Percentiles rank a stretch among this genome's conserved stretches.
phyloP scores from a whole-genome alignment of 1,284 basidiomycete species.

The Puccinia novopanici region DNA sequence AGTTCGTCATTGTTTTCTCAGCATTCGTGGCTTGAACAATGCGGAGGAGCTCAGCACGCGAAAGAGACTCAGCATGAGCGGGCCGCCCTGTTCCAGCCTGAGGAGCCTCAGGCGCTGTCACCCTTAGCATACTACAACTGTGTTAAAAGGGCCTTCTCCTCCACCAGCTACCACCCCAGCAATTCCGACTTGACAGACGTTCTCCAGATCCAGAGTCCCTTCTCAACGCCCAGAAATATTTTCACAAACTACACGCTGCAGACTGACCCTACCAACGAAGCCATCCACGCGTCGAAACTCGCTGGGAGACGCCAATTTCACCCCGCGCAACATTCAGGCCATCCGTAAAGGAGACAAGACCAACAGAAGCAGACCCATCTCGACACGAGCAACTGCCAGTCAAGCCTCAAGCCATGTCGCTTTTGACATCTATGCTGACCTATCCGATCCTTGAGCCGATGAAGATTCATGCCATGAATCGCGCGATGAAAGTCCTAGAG shows the following conservation, averaged over 20 bases:
- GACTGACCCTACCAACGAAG: background rate
- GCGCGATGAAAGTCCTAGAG: background rate
- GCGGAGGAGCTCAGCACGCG: background rate
- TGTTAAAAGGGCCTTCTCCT: conserved; percentile 2
- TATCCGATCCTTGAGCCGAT: conserved; percentile 8
- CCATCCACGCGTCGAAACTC: background rate
- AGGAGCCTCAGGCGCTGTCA: background rate
- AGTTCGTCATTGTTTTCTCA: conserved; percentile 15
- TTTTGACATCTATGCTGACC: background rate
- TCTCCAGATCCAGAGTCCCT: background rate
- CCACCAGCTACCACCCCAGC: background rate
- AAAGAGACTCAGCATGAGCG: background rate
- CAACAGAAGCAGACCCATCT: background rate
- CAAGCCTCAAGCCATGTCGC: background rate
- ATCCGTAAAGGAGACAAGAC: background rate
- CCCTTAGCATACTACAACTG: background rate
- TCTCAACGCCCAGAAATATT: background rate
- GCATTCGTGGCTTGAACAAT: conserved; percentile 2
- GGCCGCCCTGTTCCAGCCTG: background rate
- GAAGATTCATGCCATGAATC: background rate
- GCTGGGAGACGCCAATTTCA: background rate
- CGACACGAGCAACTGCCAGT: background rate
- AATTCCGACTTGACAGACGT: background rate
- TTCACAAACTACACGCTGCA: background rate
- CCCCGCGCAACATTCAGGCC: background rate